Evolutionary conservation across 2,329 filamentous ascomycete genomes (phyloP).

Genomic region (Venturia aucupariae): DNA sequence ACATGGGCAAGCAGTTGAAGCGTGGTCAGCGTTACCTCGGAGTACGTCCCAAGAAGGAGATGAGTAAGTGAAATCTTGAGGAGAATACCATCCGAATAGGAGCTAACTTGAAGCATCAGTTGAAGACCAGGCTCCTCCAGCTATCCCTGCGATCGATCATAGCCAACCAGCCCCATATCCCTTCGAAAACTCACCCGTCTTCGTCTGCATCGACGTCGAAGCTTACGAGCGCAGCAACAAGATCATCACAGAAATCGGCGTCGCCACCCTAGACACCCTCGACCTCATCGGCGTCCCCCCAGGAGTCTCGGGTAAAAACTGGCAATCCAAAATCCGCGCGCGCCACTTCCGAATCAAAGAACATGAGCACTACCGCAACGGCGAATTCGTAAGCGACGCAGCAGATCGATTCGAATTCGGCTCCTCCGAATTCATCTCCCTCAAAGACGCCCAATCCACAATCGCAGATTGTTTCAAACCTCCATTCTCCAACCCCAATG

Average conservation of each 20-base stretch:
- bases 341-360: conserved; percentile 73
- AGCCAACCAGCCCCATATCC: conserved; percentile 36
- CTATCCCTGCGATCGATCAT: conserved; percentile 34
- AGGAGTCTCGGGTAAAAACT: conserved; percentile 53
- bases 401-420: conserved; percentile 69
- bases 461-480: conserved; percentile 45
- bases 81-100: neutral
- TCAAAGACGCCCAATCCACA: conserved; percentile 34
- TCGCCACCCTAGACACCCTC: conserved; percentile 68
- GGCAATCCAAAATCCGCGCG: conserved; percentile 57
- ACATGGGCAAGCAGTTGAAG: conserved; percentile 48
- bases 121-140: conserved; percentile 14
- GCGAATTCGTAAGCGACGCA: conserved; percentile 59
- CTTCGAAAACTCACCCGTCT: conserved; percentile 50
- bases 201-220: conserved; percentile 77
- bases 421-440: conserved; percentile 44
- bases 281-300: conserved; percentile 48
- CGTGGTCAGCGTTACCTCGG: conserved; percentile 64
- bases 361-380: conserved; percentile 56
- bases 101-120: neutral
- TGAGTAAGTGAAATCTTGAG: neutral
- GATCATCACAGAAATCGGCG: conserved; percentile 74
- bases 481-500: neutral
- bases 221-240: conserved; percentile 59
- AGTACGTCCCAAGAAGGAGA: conserved; percentile 34